Base-by-base conservation (phyloP, 148 eudicot species). In the Rheum nobile region DNA sequence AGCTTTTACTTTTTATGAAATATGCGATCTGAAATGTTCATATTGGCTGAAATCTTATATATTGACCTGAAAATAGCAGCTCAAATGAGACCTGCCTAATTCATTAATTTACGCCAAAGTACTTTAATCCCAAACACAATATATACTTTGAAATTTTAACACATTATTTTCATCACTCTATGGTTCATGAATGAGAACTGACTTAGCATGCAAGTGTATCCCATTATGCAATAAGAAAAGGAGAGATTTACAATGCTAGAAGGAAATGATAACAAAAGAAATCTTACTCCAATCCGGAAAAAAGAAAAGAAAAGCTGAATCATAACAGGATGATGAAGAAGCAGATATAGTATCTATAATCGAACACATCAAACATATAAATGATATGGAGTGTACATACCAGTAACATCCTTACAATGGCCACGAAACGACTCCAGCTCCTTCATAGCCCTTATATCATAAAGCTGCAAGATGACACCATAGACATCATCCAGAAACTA, bases 371-470 rank as follows among this genome's bases (percentile, higher is more conserved):
- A 57, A 57, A 8, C 12, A 22, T 22, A 26, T 26, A 24, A 26
- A 7, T 24, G 32, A 57, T 22, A 10, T 26, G 8, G 10, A 57
- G 63, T 47, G 17, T 32, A 68, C 88, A 26, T 83, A 94, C 98
- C 87, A 75, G 97, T 94, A 26, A 94, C 96, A 80, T 94, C 98
- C 83, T 91, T 94, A 77, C 71, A 83, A 76, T 94, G 98, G 70
- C 98, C 98, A 68, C 97, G 97, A 77, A 91, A 94, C 68, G 98
- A 89, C 77, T 91, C 91, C 67, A 94, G 89, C 87, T 94, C 98
- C 87, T 91, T 94, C 98, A 94, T 94, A 74, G 98, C 89, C 78
- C 98, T 78, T 82, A 94, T 94, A 80, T 94, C 98, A 80, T 94
- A 94, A 71, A 94, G 96, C 98, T 94, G 87, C 37, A 84, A 75